Evolutionary conservation across 371 early-diverging fungal species (phyloP).

Genomic region (Blakeslea trispora): DNA sequence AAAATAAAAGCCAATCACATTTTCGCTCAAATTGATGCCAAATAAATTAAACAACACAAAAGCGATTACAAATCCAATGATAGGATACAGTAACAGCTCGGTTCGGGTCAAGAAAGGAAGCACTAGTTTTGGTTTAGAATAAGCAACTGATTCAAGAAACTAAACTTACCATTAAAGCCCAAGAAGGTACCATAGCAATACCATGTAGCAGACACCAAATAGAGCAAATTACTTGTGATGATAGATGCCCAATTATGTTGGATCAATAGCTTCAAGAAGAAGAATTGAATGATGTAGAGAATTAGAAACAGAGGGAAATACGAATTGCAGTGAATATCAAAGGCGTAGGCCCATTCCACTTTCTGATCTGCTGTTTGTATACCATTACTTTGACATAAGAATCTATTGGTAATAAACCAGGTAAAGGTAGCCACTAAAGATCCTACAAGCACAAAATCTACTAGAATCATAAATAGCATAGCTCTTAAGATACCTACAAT

Average conservation of each 20-base stretch:
- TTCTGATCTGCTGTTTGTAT: constrained; percentile 79
- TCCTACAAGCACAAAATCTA: constrained; percentile 79
- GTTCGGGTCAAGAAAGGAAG: constrained; percentile 87
- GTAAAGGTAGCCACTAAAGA: constrained; percentile 63
- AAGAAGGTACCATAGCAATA: constrained; percentile 88
- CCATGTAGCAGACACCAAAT: constrained; percentile 71
- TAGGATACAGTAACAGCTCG: constrained; percentile 82
- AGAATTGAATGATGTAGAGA: constrained; percentile 85
- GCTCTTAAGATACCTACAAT: constrained; percentile 66
- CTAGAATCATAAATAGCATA: constrained; percentile 75
- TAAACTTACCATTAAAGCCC: constrained; percentile 75
- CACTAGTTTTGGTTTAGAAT: constrained; percentile 44
- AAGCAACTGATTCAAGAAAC: neutral
- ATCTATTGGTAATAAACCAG: constrained; percentile 78
- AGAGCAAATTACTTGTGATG: constrained; percentile 82
- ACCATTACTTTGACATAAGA: constrained; percentile 68
- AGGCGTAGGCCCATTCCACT: constrained; percentile 93
- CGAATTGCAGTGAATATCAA: constrained; percentile 92
- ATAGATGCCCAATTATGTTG: constrained; percentile 71
- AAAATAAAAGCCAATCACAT: constrained; percentile 74
- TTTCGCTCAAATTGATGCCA: constrained; percentile 78
- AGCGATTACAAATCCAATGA: constrained; percentile 43
- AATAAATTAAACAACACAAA: constrained; percentile 74
- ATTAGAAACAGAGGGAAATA: constrained; percentile 84
- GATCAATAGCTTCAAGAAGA: constrained; percentile 76